Evolutionary conservation across 306 rosid species (phyloP).

Genomic region (Pueraria montana): DNA sequence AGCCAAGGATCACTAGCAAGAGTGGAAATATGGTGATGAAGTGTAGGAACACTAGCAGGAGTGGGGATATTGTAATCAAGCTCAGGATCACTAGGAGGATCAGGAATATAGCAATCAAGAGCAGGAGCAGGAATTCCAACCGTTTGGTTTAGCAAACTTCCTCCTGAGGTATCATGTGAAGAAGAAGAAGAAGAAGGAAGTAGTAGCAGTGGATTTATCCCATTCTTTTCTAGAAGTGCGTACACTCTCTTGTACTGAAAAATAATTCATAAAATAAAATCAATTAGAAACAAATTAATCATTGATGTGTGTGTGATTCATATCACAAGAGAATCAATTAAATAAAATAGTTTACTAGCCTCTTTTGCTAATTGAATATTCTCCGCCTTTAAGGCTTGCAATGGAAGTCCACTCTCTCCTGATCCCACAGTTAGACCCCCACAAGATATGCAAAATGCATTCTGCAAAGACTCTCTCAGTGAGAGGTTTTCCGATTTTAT

Average conservation of each 20-base stretch:
- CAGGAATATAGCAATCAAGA: too few species aligned
- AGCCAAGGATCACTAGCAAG: neutral
- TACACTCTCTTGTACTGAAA: constrained; percentile 61
- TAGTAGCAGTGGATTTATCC: constrained; percentile 39
- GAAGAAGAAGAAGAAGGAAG: constrained; percentile 24
- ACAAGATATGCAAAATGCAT: constrained; percentile 59
- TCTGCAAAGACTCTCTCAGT: constrained; percentile 57
- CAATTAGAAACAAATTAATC: neutral
- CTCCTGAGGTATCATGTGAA: constrained; percentile 6
- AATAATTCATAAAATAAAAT: neutral
- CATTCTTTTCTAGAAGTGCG: constrained; percentile 50
- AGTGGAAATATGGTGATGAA: neutral
- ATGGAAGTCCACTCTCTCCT: constrained; percentile 44
- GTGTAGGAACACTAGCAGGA: too few species aligned
- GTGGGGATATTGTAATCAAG: too few species aligned
- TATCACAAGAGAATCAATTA: neutral
- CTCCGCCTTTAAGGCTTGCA: constrained; percentile 44
- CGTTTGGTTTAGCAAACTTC: constrained; percentile 42
- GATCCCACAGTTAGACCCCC: constrained; percentile 59
- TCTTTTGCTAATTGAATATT: constrained; percentile 58
- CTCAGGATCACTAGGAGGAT: too few species aligned
- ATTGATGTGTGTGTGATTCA: neutral
- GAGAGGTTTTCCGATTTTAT: constrained; percentile 59
- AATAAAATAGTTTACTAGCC: constrained; percentile 50
- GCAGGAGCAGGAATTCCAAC: constrained; percentile 12